A percentile compares a stretch with the other conserved stretches of the same genome.
Conservation (phyloP, 2,329 filamentous ascomycete genomes). For the Fusarium poae region DNA sequence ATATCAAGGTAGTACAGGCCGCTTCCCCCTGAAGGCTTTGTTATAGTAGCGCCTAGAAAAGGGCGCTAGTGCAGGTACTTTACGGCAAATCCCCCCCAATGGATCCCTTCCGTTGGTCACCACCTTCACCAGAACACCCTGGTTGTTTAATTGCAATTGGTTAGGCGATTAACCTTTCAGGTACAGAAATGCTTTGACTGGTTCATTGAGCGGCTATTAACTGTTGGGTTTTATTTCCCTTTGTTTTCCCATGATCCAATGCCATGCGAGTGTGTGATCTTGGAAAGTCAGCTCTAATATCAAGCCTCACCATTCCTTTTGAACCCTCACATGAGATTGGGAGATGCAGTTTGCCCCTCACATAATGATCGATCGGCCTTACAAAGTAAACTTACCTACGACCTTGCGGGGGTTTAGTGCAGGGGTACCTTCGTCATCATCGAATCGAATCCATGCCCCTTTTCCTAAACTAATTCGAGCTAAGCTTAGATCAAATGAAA, state of each 20-base stretch:
- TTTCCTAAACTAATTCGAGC: conserved; percentile 11
- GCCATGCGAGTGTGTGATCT: conserved; percentile 4
- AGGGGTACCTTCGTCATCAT: conserved; percentile 18
- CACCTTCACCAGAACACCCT: conserved; percentile 40
- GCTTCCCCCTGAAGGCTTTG: conserved; percentile 23
- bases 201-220: conserved; percentile 18
- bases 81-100: conserved; percentile 12
- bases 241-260: conserved; percentile 20
- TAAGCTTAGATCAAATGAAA: conserved; percentile 21
- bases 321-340: conserved; percentile 2
- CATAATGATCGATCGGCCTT: conserved; percentile 4
- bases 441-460: conserved; percentile 10
- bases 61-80: conserved; percentile 41
- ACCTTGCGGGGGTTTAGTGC: conserved; percentile 31
- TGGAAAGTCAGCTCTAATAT: conserved; percentile 3
- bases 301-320: conserved; percentile 34
- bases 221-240: conserved; percentile 1
- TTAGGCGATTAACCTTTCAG: conserved; percentile 21
- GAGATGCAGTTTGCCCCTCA: conserved; percentile 15
- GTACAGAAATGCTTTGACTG: conserved; percentile 33
- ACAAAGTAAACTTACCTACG: neutral
- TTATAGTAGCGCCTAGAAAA: conserved; percentile 22
- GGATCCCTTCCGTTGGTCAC: conserved; percentile 30
- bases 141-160: conserved; percentile 29
- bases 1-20: neutral